phyloP scores from a whole-genome alignment of 306 rosid genomes.

The Fagus sylvatica region DNA sequence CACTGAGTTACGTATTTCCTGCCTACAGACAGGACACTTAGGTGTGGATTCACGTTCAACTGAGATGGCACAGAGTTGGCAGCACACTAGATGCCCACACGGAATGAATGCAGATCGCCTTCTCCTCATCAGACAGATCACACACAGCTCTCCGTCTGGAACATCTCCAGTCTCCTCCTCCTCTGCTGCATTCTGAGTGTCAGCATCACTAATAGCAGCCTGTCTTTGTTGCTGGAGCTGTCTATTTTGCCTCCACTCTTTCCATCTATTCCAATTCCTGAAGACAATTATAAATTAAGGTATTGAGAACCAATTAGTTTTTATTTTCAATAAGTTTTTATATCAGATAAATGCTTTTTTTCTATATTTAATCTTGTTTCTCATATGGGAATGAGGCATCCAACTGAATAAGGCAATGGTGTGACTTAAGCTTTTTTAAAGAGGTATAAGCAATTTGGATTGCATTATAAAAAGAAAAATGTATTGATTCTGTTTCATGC shows the following conservation, averaged over 20 bases:
- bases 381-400: neutral
- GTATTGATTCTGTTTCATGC: neutral
- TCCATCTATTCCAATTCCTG: slow-evolving; percentile 94
- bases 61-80: slow-evolving; percentile 69
- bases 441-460: neutral
- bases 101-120: slow-evolving; percentile 85
- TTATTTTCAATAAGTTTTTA: neutral
- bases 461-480: neutral
- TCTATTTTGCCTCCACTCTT: slow-evolving; percentile 62
- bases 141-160: slow-evolving; percentile 78
- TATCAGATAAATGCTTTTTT: neutral
- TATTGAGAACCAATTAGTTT: slow-evolving; percentile 16
- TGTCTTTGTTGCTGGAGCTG: slow-evolving; percentile 45
- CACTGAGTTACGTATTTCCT: slow-evolving; percentile 63
- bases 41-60: slow-evolving; percentile 66
- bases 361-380: neutral
- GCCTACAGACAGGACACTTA: slow-evolving; percentile 91
- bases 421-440: neutral
- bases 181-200: slow-evolving; percentile 34
- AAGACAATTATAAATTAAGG: slow-evolving; percentile 15
- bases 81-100: slow-evolving; percentile 88
- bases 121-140: slow-evolving; percentile 81
- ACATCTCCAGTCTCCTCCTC: slow-evolving; percentile 63
- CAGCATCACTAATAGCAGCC: slow-evolving; percentile 27
- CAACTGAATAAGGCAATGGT: neutral